These are phyloP conservation scores for Aristolochia californica DNA, from an alignment of 164 flowering plant species.

Conservation along the genomic window DNA sequence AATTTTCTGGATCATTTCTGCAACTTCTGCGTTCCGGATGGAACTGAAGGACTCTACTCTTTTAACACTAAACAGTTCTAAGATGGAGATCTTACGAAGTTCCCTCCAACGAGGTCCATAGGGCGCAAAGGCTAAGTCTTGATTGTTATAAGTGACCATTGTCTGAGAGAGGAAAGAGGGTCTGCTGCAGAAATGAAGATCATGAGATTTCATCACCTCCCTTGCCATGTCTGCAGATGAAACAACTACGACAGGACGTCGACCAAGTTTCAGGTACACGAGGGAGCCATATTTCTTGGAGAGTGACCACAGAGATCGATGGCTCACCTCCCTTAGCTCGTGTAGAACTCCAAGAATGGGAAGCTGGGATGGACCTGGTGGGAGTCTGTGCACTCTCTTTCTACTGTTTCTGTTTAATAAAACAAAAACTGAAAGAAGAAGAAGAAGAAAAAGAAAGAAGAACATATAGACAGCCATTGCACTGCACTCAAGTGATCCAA, in stretches of 20 bases:
- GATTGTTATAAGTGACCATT: constrained; percentile 35
- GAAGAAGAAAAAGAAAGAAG: no score
- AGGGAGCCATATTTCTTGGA: constrained; percentile 35
- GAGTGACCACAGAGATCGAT: constrained; percentile 26
- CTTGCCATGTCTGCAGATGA: constrained; percentile 31
- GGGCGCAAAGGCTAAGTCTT: constrained; percentile 33
- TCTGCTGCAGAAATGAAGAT: constrained; percentile 27
- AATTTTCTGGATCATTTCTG: constrained; percentile 11
- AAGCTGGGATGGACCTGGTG: constrained; percentile 27
- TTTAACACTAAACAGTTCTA: constrained; percentile 31
- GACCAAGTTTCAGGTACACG: constrained; percentile 34
- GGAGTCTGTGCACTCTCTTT: constrained; percentile 2
- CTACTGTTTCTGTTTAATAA: no score
- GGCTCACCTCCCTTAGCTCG: constrained; percentile 35
- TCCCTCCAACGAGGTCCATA: constrained; percentile 45
- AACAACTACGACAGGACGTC: constrained; percentile 27
- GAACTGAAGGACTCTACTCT: constrained; percentile 23
- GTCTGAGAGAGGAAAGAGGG: constrained; percentile 32
- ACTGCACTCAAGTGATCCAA: no score
- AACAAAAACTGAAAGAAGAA: no score
- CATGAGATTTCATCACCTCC: constrained; percentile 29
- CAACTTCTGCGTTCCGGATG: constrained; percentile 30
- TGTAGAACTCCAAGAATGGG: constrained; percentile 44
- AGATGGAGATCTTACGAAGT: constrained; percentile 29
- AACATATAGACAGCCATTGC: no score